Conservation (phyloP, 176 grass and related monocot species). For the sorghum (Sorghum bicolor) region Sorghum_bicolor_NCBIv3 NC_012877.2:4889001-4889500, state of each 20-base stretch:
- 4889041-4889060: neutral
- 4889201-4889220: constrained; percentile 27
- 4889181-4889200: constrained; percentile 15
- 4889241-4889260: constrained; percentile 6
- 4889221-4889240: neutral
- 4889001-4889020: neutral
- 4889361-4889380: neutral
- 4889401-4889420: neutral
- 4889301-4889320: neutral
- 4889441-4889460: neutral
- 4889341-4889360: neutral
- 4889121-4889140: neutral
- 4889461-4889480: neutral
- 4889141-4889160: constrained; percentile 3
- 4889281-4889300: neutral
- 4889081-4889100: neutral
- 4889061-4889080: neutral
- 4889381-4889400: neutral
- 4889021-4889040: neutral
- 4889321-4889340: neutral
- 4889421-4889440: neutral
- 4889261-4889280: constrained; percentile 9
- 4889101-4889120: neutral
- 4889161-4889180: constrained; percentile 19
- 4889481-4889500: neutral